A percentile compares a stretch with the other conserved stretches of the same genome.
Evolutionary conservation across 2,329 filamentous ascomycete genomes (phyloP).

Genomic region (Cyphellophora europaea): DNA sequence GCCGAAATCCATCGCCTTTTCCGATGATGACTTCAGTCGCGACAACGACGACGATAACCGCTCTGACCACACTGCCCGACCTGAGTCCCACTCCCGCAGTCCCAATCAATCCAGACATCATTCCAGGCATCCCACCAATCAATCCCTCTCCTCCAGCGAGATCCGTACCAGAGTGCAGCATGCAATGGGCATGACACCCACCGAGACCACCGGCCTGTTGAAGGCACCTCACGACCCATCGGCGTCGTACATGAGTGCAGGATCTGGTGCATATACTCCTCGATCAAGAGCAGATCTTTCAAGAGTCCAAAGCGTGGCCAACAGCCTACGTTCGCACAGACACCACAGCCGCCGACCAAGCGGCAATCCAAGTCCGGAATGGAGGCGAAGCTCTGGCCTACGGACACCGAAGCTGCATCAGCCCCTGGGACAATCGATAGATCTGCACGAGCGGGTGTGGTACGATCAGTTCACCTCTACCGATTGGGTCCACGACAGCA

Average conservation of each 20-base stretch:
- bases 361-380: constrained; percentile 11
- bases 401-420: constrained; percentile 16
- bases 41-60: no score
- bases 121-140: no score
- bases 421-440: constrained; percentile 49
- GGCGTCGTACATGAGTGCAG: neutral
- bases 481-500: constrained; percentile 97
- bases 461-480: constrained; percentile 98
- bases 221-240: constrained; percentile 4
- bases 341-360: constrained; percentile 7
- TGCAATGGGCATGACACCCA: constrained; percentile 9
- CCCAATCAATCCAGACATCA: no score
- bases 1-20: no score
- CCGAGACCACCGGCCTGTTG: constrained; percentile 12
- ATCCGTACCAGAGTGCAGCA: constrained; percentile 7
- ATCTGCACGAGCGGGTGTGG: constrained; percentile 83
- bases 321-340: constrained; percentile 13
- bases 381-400: constrained; percentile 13
- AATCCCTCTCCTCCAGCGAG: constrained; percentile 10
- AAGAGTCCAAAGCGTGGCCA: constrained; percentile 14
- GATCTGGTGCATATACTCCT: constrained; percentile 3
- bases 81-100: no score
- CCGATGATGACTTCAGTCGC: no score
- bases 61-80: no score
- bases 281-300: constrained; percentile 12